Evolutionary conservation across 495 filamentous ascomycete species (phyloP).

Genomic region (Cairneyella variabilis): DNA sequence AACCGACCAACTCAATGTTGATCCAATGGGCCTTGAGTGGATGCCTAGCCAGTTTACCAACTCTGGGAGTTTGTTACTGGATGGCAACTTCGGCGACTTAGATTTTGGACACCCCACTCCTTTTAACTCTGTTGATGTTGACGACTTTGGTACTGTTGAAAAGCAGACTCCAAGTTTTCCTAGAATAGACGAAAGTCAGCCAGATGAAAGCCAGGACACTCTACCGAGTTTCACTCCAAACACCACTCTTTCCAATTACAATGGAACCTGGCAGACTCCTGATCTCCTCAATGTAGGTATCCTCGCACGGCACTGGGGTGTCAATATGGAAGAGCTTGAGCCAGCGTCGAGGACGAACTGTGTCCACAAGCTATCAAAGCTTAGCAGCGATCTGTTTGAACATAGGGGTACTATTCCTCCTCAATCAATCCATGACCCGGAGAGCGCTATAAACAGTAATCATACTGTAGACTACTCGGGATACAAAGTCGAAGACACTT

Average conservation of each 20-base stretch:
- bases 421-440: constrained; percentile 6
- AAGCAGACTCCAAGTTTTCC: not conserved
- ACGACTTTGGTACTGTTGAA: not conserved
- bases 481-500: constrained; percentile 14
- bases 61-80: not conserved
- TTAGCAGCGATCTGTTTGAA: constrained; percentile 17
- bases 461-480: not conserved
- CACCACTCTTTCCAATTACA: not conserved
- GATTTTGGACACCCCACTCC: not conserved
- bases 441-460: not conserved
- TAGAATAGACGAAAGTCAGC: not conserved
- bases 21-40: not conserved
- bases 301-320: not conserved
- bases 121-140: not conserved
- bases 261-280: not conserved
- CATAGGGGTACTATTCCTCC: constrained; percentile 11
- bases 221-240: not conserved
- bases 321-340: not conserved
- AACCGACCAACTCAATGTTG: not conserved
- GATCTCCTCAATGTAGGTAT: not conserved
- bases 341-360: not conserved
- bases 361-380: constrained; percentile 11
- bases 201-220: not conserved
- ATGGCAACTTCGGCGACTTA: not conserved
- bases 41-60: not conserved